These are phyloP conservation scores for Fusarium odoratissimum DNA, from an alignment of 2,329 filamentous ascomycete species.

Conservation along the genomic window DNA sequence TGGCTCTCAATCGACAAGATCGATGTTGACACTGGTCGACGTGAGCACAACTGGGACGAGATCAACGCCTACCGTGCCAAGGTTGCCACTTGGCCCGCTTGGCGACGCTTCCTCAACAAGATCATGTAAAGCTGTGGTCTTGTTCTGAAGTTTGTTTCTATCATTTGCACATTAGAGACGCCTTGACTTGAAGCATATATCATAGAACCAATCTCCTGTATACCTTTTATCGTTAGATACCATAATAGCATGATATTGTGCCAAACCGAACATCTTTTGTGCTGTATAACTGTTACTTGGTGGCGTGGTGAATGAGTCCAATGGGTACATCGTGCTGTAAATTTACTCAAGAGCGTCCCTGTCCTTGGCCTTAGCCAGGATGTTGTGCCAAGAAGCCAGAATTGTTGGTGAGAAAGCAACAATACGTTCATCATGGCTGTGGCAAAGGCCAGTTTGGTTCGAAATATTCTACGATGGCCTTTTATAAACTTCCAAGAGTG, in stretches of 20 bases:
- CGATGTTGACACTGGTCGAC: constrained; percentile 74
- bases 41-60: constrained; percentile 73
- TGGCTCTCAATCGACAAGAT: constrained; percentile 71
- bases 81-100: constrained; percentile 63
- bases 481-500: background rate
- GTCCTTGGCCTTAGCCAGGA: background rate
- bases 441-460: background rate
- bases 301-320: background rate
- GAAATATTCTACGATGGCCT: background rate
- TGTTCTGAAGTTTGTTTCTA: background rate
- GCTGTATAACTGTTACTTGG: background rate
- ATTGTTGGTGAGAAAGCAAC: background rate
- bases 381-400: background rate
- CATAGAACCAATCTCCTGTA: constrained; percentile 26
- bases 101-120: constrained; percentile 56
- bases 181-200: background rate
- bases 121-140: constrained; percentile 50
- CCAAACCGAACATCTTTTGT: background rate
- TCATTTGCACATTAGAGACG: background rate
- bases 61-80: constrained; percentile 66
- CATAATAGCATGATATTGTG: constrained; percentile 19
- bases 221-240: constrained; percentile 42
- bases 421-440: background rate
- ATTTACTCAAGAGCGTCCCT: background rate
- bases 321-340: background rate